Conservation (phyloP, 2,329 filamentous ascomycete species). For the Blumeria hordei region DNA sequence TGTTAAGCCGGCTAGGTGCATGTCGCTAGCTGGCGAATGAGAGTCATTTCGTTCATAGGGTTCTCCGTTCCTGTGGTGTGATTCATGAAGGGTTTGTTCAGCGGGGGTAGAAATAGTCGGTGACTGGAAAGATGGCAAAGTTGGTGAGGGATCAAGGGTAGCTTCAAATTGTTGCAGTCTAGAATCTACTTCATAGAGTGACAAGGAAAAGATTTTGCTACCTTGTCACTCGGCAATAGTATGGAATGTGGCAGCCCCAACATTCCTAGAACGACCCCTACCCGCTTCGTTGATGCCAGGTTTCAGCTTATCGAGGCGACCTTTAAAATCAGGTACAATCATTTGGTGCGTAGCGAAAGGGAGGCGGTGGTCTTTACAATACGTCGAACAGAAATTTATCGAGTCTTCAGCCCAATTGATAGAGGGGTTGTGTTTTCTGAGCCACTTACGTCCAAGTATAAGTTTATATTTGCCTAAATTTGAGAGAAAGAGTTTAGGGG, state of each 20-base stretch:
- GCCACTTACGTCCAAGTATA: not conserved
- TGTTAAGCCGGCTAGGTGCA: not conserved
- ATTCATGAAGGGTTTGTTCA: not conserved
- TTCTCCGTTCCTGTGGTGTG: too few species aligned
- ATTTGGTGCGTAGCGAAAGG: not conserved
- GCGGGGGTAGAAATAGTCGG: not conserved
- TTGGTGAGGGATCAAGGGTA: not conserved
- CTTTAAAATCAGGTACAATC: not conserved
- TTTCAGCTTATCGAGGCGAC: too few species aligned
- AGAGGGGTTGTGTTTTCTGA: not conserved
- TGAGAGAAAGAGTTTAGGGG: not conserved
- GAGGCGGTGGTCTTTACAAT: not conserved
- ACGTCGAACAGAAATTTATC: not conserved
- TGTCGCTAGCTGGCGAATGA: not conserved
- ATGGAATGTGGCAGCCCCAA: too few species aligned
- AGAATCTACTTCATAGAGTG: not conserved
- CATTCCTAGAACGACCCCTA: too few species aligned
- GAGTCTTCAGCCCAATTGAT: not conserved
- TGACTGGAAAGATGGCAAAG: not conserved
- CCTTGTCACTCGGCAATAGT: not conserved
- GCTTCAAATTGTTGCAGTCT: not conserved
- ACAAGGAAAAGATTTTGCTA: not conserved
- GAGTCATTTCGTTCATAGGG: not conserved
- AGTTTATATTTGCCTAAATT: not conserved
- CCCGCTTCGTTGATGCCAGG: too few species aligned